Evolutionary conservation across 2,329 filamentous ascomycete genomes (phyloP), one percentile per base, ranked within the genome.

Genomic region (Monilinia laxa): DNA sequence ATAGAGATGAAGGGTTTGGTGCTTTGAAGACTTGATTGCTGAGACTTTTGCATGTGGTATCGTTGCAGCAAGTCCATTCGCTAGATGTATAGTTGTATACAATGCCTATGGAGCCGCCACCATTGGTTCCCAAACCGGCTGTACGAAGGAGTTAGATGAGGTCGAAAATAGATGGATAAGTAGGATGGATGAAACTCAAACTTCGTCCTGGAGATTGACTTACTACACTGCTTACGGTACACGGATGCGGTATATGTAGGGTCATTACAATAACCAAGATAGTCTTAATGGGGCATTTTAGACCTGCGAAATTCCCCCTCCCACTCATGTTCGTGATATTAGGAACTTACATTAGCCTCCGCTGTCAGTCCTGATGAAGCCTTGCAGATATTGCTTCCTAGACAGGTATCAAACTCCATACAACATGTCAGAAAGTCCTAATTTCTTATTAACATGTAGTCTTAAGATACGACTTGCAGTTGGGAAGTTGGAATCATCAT

Each of bases 321-420:
- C 10, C 18, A 20, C 25, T 10, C 20, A 9, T 14, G 7, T 16
- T 12, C 5, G 25, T 31, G 5, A 16, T 2, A 14, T 47, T 38
- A 31, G 6, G 28, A 10, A 38, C 62, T 47, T 47, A 64, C 62
- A 64, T 35, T 64, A 14, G 51, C 18, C 10, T 18, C 51, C 6
- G 14, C 14, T n/a, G 35, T 31, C 51, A 64, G 16, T 16, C 28
- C 62, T 20, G 52, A n/a, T n/a, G 62, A 47, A 9, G 52, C 38
- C 31, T 56, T 56, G 28, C 62, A 64, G 14, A 64, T 64, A 11
- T 56, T 64, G 9, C n/a, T 64, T 23, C 60, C 60, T 2, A 63
- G 51, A n/a, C 60, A 63, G 4, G 51, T 63, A 38, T 56, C 62
- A 47, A 35, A 56, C 38, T 64, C 23, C 25, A 42, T 31, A 25